Evolutionary conservation across 768 basidiomycete genomes (phyloP).

Genomic region (Boletus tylopilopsis): DNA sequence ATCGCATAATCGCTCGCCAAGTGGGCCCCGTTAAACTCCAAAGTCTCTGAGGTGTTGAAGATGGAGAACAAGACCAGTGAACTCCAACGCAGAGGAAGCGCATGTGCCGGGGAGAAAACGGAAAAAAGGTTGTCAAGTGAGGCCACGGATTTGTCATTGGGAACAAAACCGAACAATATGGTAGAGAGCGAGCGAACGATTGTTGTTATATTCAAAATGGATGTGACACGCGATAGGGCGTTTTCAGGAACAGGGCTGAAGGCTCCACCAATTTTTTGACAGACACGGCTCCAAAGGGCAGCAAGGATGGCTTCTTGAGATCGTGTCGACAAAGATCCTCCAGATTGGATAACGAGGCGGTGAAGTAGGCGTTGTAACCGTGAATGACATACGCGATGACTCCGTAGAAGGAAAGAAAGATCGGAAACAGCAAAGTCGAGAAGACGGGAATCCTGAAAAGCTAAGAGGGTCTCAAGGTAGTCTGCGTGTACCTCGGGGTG

Average conservation of each 20-base stretch:
- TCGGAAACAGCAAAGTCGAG: slow-evolving; percentile 31
- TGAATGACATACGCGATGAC: slow-evolving; percentile 31
- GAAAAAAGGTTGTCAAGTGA: slow-evolving; percentile 5
- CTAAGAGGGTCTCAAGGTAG: slow-evolving; percentile 42
- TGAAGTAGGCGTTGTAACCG: slow-evolving; percentile 41
- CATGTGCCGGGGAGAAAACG: slow-evolving; percentile 28
- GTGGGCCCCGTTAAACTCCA: neutral
- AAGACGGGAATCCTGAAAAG: slow-evolving; percentile 23
- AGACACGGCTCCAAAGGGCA: slow-evolving; percentile 35
- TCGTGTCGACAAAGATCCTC: slow-evolving; percentile 19
- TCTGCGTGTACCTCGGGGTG: slow-evolving; percentile 44
- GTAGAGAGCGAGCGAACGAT: slow-evolving; percentile 15
- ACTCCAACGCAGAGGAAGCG: slow-evolving; percentile 39
- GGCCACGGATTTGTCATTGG: neutral
- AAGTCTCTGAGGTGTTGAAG: slow-evolving; percentile 11
- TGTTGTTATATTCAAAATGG: slow-evolving; percentile 4
- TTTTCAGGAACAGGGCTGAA: neutral
- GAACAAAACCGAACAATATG: slow-evolving; percentile 5
- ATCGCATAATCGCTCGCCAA: slow-evolving; percentile 1
- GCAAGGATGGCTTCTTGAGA: slow-evolving; percentile 35
- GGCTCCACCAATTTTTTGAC: neutral
- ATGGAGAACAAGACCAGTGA: slow-evolving; percentile 40
- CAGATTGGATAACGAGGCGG: slow-evolving; percentile 32
- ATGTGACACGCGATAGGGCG: neutral
- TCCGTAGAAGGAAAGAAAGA: slow-evolving; percentile 34